These are phyloP conservation scores for Yamadazyma tumulicola DNA, from an alignment of 805 yeast genomes.

Conservation along the genomic window DNA sequence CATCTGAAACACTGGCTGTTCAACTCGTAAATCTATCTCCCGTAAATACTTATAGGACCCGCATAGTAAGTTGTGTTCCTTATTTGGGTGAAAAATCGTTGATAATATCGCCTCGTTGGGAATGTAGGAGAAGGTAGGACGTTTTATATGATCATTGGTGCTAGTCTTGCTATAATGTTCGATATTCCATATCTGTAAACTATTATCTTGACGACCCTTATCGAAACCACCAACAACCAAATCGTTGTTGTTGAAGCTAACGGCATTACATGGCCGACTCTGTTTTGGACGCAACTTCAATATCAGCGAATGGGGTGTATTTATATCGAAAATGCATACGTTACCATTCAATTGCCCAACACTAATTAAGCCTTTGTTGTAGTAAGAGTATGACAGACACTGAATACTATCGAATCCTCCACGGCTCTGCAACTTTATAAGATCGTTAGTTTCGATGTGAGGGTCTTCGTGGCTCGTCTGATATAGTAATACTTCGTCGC, in stretches of 20 bases:
- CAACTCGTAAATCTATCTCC: constrained; percentile 70
- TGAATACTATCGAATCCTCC: constrained; percentile 68
- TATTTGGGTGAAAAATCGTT: constrained; percentile 60
- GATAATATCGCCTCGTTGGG: constrained; percentile 75
- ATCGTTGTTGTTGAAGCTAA: constrained; percentile 64
- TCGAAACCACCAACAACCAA: constrained; percentile 77
- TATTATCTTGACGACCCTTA: constrained; percentile 69
- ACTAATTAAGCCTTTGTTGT: constrained; percentile 56
- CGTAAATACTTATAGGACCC: constrained; percentile 77
- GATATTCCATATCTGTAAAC: constrained; percentile 78
- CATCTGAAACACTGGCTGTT: constrained; percentile 65
- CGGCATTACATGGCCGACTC: constrained; percentile 68
- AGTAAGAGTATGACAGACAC: constrained; percentile 59
- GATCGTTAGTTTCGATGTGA: constrained; percentile 48
- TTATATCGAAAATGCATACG: constrained; percentile 60
- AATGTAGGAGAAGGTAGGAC: constrained; percentile 55
- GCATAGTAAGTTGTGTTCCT: constrained; percentile 53
- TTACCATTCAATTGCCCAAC: constrained; percentile 75
- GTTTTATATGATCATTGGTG: constrained; percentile 47
- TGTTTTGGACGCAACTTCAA: constrained; percentile 57
- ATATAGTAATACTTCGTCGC: constrained; percentile 74
- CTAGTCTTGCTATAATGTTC: constrained; percentile 51
- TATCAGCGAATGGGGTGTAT: constrained; percentile 30
- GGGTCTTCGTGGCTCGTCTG: constrained; percentile 46
- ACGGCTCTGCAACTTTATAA: constrained; percentile 49